phyloP scores from a whole-genome alignment of 352 stramenopile genomes.

The Globisporangium rhizosaccharum region DNA sequence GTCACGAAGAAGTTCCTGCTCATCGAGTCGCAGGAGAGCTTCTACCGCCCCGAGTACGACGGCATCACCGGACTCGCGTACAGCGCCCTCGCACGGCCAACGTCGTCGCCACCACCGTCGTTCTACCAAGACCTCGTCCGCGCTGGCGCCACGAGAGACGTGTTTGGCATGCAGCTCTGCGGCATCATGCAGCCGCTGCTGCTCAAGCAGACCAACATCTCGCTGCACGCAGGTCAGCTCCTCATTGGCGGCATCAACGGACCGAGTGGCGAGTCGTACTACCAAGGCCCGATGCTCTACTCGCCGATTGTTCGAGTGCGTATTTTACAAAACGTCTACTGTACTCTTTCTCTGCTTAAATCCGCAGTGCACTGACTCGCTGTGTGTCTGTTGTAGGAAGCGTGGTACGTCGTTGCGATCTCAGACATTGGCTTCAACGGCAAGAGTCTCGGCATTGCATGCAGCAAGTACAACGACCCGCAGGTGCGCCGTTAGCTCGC shows the following conservation, averaged over 20 bases:
- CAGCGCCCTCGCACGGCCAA: conserved; percentile 39
- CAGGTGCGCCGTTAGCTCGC: conserved; percentile 17
- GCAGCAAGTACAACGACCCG: conserved; percentile 66
- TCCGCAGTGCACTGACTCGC: neutral
- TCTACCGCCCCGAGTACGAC: conserved; percentile 71
- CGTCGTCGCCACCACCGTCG: conserved; percentile 28
- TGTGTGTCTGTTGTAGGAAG: conserved; percentile 33
- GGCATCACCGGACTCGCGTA: conserved; percentile 78
- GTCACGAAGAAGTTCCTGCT: conserved; percentile 67
- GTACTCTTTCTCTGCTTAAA: neutral
- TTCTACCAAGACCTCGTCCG: conserved; percentile 53
- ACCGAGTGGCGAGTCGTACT: conserved; percentile 48
- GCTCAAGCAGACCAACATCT: conserved; percentile 30
- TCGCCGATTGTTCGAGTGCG: conserved; percentile 59
- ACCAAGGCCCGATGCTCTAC: conserved; percentile 68
- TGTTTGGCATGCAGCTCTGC: conserved; percentile 73
- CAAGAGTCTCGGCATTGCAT: conserved; percentile 52
- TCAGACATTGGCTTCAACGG: conserved; percentile 65
- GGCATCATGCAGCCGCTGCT: conserved; percentile 73
- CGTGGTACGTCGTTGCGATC: conserved; percentile 78
- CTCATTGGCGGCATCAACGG: conserved; percentile 62
- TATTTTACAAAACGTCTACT: neutral
- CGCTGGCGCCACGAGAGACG: conserved; percentile 33
- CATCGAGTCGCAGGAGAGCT: conserved; percentile 69
- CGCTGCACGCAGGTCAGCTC: conserved; percentile 54